Evolutionary conservation across 164 flowering plant species (phyloP), one percentile per base, ranked within the genome.

Genomic region (Annona cherimola): DNA sequence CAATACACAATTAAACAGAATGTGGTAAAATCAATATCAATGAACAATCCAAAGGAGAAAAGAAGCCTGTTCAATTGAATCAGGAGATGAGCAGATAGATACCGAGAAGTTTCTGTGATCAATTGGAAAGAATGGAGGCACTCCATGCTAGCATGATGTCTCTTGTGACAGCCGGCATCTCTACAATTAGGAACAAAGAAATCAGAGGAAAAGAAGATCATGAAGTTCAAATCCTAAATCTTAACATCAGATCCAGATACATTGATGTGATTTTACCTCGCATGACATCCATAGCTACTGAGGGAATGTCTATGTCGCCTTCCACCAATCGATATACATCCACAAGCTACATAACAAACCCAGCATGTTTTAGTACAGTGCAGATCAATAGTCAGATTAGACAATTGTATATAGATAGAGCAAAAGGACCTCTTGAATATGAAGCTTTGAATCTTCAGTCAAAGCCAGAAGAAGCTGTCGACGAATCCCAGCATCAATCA

Each of bases 401-500:
- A 61, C 11, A 5, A 42, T 19, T 46, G 40, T 20, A 19, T 5
- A 20, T 3, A 68, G 26, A 70, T 39, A 46, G 35, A 16, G 75
- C 79, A 65, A 70, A n/a, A n/a, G n/a, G n/a, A 94, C 98, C 96
- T 95, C 99, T 83, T 91, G 88, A 72, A 95, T 82, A 79, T 95
- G 99, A 81, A 95, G 97, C 77, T 88, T 88, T 55, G 98, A 95
- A 66, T 95, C 99, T 82, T 95, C 99, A 2, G 99, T 95, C 67
- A 95, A 73, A 74, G 99, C 99, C 74, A 91, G 88, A 78, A 95
- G 84, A 74, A 95, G 97, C 82, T 92, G 87, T 76, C 93, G 79
- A 16, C 98, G 97, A 57, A 95, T 92, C 54, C 88, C 92, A 80
- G 84, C 91, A 84, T 95, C 99, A 63, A 90, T 40, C 19, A 95